These are phyloP conservation scores for Didymella lethalis DNA, from an alignment of 2,329 filamentous ascomycete genomes.

Conservation along the genomic window DNA sequence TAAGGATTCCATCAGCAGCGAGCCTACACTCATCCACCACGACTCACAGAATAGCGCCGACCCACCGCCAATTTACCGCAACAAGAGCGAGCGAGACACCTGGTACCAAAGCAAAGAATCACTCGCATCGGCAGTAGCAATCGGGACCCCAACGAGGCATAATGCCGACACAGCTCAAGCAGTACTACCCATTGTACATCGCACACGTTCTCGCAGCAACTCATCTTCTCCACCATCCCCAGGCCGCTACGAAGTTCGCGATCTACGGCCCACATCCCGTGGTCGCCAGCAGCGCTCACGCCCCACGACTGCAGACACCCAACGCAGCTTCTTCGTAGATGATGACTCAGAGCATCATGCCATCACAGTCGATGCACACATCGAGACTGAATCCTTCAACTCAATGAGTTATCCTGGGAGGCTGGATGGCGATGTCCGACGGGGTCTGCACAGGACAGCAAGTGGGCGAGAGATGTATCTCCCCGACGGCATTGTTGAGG, in stretches of 20 bases:
- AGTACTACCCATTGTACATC: not conserved
- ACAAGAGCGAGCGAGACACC: conserved; percentile 10
- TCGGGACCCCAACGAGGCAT: not conserved
- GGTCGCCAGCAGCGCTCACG: conserved; percentile 5
- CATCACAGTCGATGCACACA: conserved; percentile 1
- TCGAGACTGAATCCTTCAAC: conserved; percentile 1
- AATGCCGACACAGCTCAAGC: not conserved
- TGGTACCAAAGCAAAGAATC: conserved; percentile 18
- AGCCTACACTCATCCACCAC: conserved; percentile 16
- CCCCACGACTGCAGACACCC: conserved; percentile 12
- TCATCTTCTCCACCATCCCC: conserved; percentile 11
- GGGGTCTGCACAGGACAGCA: conserved; percentile 12
- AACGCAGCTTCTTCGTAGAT: conserved; percentile 6
- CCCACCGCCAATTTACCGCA: conserved; percentile 8
- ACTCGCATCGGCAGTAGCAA: conserved; percentile 1
- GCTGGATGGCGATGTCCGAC: not conserved
- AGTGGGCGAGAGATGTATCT: conserved; percentile 24
- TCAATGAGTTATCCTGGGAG: conserved; percentile 17
- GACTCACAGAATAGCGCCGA: conserved; percentile 12
- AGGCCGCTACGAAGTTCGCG: not conserved
- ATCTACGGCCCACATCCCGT: conserved; percentile 8
- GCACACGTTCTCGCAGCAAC: conserved; percentile 5
- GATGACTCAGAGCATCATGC: conserved; percentile 7
- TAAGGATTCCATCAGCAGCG: conserved; percentile 18
- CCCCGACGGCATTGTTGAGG: conserved; percentile 14